These are phyloP conservation scores for Chrysosporium keratinophilum DNA, from an alignment of 2,329 filamentous ascomycete genomes.

Conservation along the genomic window DNA sequence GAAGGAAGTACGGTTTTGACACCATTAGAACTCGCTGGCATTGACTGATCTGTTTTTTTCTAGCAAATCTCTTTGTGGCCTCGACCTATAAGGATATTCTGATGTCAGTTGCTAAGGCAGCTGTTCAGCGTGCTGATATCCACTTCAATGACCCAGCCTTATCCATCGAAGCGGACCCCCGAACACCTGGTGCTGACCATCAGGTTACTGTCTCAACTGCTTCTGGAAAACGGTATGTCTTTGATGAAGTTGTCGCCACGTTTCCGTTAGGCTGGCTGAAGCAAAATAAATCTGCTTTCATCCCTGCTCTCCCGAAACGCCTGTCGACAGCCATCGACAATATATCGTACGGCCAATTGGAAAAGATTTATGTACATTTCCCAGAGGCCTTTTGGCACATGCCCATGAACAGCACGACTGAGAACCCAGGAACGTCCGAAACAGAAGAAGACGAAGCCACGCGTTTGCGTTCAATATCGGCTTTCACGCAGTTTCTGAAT, in stretches of 20 bases:
- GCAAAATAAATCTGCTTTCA: slow-evolving; percentile 37
- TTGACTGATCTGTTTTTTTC: slow-evolving; percentile 9
- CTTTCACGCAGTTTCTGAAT: slow-evolving; percentile 66
- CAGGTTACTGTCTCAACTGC: slow-evolving; percentile 38
- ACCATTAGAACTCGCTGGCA: not conserved
- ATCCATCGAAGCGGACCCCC: slow-evolving; percentile 27
- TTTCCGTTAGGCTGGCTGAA: slow-evolving; percentile 47
- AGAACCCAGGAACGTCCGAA: not conserved
- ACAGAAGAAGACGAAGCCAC: slow-evolving; percentile 19
- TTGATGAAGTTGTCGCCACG: slow-evolving; percentile 45
- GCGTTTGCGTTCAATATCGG: slow-evolving; percentile 32
- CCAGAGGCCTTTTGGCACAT: slow-evolving; percentile 62
- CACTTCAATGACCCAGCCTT: slow-evolving; percentile 38
- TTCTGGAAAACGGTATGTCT: slow-evolving; percentile 29
- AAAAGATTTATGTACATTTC: slow-evolving; percentile 55
- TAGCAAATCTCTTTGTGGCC: slow-evolving; percentile 53
- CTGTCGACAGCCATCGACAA: slow-evolving; percentile 38
- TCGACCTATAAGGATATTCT: slow-evolving; percentile 52
- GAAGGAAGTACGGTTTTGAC: slow-evolving; percentile 42
- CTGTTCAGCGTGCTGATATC: slow-evolving; percentile 40
- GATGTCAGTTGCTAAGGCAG: slow-evolving; percentile 41
- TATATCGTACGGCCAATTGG: slow-evolving; percentile 39
- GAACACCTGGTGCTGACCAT: slow-evolving; percentile 20
- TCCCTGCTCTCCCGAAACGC: slow-evolving; percentile 34
- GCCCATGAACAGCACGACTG: slow-evolving; percentile 8